These are phyloP conservation scores for Cajanus cajan DNA, from an alignment of 306 rosid species.

Conservation along the genomic window DNA sequence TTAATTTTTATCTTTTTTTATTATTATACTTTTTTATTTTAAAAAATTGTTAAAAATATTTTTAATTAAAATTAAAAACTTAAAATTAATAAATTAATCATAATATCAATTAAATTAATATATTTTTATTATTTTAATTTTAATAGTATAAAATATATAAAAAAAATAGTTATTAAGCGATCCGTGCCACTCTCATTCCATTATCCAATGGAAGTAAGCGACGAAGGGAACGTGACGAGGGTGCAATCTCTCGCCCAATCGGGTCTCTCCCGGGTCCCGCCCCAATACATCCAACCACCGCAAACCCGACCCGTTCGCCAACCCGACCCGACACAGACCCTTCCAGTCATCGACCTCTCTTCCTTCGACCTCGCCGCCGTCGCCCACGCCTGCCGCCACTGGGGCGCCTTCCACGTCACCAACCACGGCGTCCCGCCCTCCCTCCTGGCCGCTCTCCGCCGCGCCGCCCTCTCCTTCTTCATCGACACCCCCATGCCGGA, in stretches of 20 bases:
- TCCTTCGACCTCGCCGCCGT: slow-evolving; percentile 50
- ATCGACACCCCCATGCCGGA: slow-evolving; percentile 42
- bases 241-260: slow-evolving; percentile 27
- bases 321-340: not conserved
- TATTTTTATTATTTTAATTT: too few species aligned
- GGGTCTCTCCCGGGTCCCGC: slow-evolving; percentile 66
- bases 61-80: too few species aligned
- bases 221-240: not conserved
- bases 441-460: slow-evolving; percentile 46
- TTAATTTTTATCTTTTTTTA: too few species aligned
- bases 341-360: slow-evolving; percentile 55
- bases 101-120: too few species aligned
- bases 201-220: slow-evolving; percentile 41
- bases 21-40: too few species aligned
- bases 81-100: too few species aligned
- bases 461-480: slow-evolving; percentile 68
- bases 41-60: too few species aligned
- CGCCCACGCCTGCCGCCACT: slow-evolving; percentile 57
- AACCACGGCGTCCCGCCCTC: slow-evolving; percentile 62
- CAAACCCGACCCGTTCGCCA: slow-evolving; percentile 30
- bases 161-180: too few species aligned
- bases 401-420: slow-evolving; percentile 89
- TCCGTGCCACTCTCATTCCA: too few species aligned
- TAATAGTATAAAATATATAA: too few species aligned
- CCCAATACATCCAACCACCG: slow-evolving; percentile 64